phyloP scores from a whole-genome alignment of 129 eudicot species.

The Lactuca sativa region DNA sequence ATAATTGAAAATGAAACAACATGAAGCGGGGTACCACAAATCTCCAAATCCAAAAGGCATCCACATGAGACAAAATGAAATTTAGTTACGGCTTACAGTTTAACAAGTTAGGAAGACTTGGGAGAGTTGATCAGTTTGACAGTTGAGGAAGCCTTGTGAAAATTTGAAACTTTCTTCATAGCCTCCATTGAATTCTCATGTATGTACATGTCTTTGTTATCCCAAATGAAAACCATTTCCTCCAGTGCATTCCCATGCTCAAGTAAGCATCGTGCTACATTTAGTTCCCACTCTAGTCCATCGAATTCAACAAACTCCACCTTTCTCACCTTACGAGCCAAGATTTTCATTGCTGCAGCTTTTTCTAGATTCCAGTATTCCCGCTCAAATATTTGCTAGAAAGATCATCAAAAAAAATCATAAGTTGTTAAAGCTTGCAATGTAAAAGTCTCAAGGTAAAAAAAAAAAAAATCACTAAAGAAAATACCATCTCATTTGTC shows the following conservation, averaged over 20 bases:
- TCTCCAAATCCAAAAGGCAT: too few relatives aligned
- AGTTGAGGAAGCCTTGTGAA: conserved; percentile 9
- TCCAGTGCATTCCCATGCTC: conserved; percentile 22
- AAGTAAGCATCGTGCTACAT: conserved; percentile 12
- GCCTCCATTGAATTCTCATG: background rate
- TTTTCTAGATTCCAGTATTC: conserved; percentile 3
- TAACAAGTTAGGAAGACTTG: background rate
- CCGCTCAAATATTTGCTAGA: background rate
- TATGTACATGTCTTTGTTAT: background rate
- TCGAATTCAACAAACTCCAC: conserved; percentile 24
- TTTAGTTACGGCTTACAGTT: background rate
- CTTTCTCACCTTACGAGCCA: conserved; percentile 12
- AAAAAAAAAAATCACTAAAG: too few relatives aligned
- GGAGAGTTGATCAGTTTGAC: conserved; percentile 7
- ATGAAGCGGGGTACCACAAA: too few relatives aligned
- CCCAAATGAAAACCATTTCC: conserved; percentile 26
- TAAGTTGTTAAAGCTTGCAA: too few relatives aligned
- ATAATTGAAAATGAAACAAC: too few relatives aligned
- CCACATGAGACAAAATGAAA: too few relatives aligned
- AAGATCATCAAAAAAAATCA: background rate
- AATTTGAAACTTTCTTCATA: background rate
- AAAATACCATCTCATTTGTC: background rate
- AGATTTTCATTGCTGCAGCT: background rate
- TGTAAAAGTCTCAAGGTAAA: too few relatives aligned
- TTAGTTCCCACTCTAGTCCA: conserved; percentile 14